Base-by-base conservation (phyloP, 2,329 filamentous ascomycete genomes). In the Phaeosphaeria sp. region DNA sequence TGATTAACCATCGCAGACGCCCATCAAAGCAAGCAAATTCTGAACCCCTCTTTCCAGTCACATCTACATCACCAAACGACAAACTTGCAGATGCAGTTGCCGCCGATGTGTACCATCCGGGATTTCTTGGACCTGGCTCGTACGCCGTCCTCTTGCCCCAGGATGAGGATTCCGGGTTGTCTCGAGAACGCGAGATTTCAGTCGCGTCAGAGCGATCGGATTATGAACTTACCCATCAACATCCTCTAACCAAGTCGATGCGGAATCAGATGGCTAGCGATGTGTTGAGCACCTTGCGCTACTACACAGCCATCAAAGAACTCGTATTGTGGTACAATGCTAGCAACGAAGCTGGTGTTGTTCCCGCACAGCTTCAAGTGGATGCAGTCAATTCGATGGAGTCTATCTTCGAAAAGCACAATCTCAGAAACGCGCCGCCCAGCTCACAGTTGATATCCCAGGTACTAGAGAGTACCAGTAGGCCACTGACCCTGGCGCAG, bases 291-390 rank as follows among this genome's bases (percentile, higher is more conserved):
- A 62, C 65, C 20, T 60, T 76, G 22, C 69, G 73, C 1, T 58
- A 74, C 27, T 73, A 70, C 25, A 51, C 59, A 7, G 23, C 66
- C 0, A 72, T 76, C 27, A 60, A 58, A 27, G 68, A 72, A 10
- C 58, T 73, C 2, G 54, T 75, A 0, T 17, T 66, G 15, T 63
- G 63, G 59, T 71, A 73, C 41, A 67, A 62, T 10, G 59, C 65
- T 30, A 56, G 50, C 18, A 73, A 71, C 22, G 72, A 78, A 59
- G 66, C 72, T 7, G 73, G 74, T 1, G 68, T 76, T 5, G 67
- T 80, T 23, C 70, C 78, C 2, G 68, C 71, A 1, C 72, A 74
- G 25, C 62, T 81, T 0, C 64, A 77, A 5, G 57, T 77, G 4
- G 71, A 76, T 39, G 67, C 72, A 6, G 65, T 80, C 43, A 67